These are phyloP conservation scores for Astrephomene gubernaculifera DNA, from an alignment of 139 green algal genomes.

Conservation along the genomic window DNA sequence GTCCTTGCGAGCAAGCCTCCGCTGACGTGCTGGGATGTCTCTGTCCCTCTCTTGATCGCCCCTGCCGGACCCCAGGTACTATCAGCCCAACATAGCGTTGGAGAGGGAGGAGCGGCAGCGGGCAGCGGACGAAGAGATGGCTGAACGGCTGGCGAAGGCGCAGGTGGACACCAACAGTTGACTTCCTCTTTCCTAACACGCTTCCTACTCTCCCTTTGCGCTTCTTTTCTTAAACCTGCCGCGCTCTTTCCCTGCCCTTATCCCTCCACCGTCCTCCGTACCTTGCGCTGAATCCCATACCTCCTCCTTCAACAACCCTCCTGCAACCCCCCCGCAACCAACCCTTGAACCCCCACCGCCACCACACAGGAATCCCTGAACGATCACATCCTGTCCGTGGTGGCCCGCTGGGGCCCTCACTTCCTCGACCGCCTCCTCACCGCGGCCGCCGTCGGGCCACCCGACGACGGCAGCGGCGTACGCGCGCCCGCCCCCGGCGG, in stretches of 20 bases:
- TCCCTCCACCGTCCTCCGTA: too few species aligned
- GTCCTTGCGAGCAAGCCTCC: too few species aligned
- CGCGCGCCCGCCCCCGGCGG: background rate
- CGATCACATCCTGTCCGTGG: background rate
- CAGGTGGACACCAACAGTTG: constrained; percentile 1
- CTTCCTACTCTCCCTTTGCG: too few species aligned
- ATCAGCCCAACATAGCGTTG: constrained; percentile 7
- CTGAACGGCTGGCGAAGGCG: background rate
- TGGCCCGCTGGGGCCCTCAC: constrained; percentile 14
- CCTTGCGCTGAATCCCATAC: too few species aligned
- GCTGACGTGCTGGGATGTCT: too few species aligned
- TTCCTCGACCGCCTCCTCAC: constrained; percentile 23
- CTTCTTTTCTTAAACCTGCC: too few species aligned
- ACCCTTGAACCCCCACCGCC: too few species aligned
- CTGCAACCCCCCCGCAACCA: too few species aligned
- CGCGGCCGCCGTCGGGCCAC: background rate
- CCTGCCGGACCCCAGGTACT: constrained; percentile 11
- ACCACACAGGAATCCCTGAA: background rate
- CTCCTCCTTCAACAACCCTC: too few species aligned
- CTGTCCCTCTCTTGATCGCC: too few species aligned
- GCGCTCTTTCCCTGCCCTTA: too few species aligned
- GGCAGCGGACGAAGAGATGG: background rate
- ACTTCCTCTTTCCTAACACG: background rate
- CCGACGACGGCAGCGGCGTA: background rate
- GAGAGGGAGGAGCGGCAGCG: background rate